A percentile compares a stretch with the other conserved stretches of the same genome.
These are phyloP conservation scores for Colletotrichum phormii DNA, from an alignment of 2,329 filamentous ascomycete genomes.

Conservation along the genomic window DNA sequence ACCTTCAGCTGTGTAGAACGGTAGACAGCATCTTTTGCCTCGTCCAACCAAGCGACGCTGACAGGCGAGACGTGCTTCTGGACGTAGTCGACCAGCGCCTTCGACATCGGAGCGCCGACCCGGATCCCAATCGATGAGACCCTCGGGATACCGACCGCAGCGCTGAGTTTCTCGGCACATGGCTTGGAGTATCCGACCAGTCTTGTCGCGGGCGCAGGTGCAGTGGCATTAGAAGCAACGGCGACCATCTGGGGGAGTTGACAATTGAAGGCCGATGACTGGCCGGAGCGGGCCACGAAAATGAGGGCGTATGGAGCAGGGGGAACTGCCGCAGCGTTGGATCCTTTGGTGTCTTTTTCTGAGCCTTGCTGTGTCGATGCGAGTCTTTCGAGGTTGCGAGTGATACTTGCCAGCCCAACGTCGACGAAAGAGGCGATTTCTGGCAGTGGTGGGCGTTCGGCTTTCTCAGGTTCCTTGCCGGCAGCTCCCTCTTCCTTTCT, in stretches of 20 bases:
- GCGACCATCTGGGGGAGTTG: slow-evolving; percentile 69
- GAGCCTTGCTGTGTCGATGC: background rate
- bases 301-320: slow-evolving; percentile 59
- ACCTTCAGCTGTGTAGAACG: slow-evolving; percentile 40
- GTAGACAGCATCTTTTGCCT: slow-evolving; percentile 41
- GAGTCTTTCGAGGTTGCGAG: slow-evolving; percentile 59
- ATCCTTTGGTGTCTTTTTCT: slow-evolving; percentile 51
- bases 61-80: slow-evolving; percentile 63
- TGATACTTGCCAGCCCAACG: slow-evolving; percentile 74
- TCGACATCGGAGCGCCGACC: slow-evolving; percentile 66
- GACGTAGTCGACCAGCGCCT: slow-evolving; percentile 68
- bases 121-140: slow-evolving; percentile 73
- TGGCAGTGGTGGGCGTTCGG: slow-evolving; percentile 54
- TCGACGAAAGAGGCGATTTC: slow-evolving; percentile 69
- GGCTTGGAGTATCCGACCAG: slow-evolving; percentile 73
- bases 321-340: background rate
- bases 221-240: slow-evolving; percentile 58
- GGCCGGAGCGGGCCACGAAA: slow-evolving; percentile 69
- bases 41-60: slow-evolving; percentile 64
- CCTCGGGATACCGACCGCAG: slow-evolving; percentile 69
- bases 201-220: slow-evolving; percentile 56
- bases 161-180: slow-evolving; percentile 67
- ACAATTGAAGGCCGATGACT: slow-evolving; percentile 67
- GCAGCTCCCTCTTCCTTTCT: slow-evolving; percentile 48
- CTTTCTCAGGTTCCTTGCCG: slow-evolving; percentile 33